Base-by-base conservation (phyloP, 331 rosid genomes). In the Stylosanthes scabra region DNA sequence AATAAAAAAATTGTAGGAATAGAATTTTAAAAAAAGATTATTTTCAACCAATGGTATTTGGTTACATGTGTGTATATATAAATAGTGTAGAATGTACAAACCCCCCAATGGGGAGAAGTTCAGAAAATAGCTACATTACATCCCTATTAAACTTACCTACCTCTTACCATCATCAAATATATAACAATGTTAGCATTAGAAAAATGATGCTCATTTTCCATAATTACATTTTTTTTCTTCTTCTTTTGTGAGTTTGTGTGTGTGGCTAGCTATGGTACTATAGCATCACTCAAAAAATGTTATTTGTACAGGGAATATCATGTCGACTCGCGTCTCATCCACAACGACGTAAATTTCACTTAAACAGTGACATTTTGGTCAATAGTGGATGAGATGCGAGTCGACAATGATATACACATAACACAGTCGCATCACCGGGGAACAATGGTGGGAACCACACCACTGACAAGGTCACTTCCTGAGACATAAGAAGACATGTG, bases 401-500 rank as follows among this genome's bases (percentile, higher is more conserved):
- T 34, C 1, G 39, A 34, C 39, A 34, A 34, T 34, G 39, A 20
- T 20, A 20, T 34, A 34, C 39, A 34, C 39, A 34, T 6, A 6
- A 34, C 4, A 34, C 12, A 8, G 1, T 27, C 7, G 11, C 16
- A 31, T 88, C 84, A 90, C 0, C 97, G 90, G 62, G 96, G 94
- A 25, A 51, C 72, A 68, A 92, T 82, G 71, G 87, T 83, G 28
- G 97, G 94, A 74, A 66, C 50, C 12, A 82, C 84, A 25, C 79
- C 92, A 13, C 96, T 92, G 64, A 73, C 65, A 46, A 89, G 92
- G 76, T 89, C 81, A 63, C 96, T 88, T 74, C 94, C 94, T 0
- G 84, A 78, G 3, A 79, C 74, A 59, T 65, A 77, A 3, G 83
- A 76, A 20, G 88, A 86, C 58, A 59, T 49, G 45, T 81, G 29